These are phyloP conservation scores for Cyclostephanos invisitatus DNA, from an alignment of 108 stramenopile species.

Conservation along the genomic window DNA sequence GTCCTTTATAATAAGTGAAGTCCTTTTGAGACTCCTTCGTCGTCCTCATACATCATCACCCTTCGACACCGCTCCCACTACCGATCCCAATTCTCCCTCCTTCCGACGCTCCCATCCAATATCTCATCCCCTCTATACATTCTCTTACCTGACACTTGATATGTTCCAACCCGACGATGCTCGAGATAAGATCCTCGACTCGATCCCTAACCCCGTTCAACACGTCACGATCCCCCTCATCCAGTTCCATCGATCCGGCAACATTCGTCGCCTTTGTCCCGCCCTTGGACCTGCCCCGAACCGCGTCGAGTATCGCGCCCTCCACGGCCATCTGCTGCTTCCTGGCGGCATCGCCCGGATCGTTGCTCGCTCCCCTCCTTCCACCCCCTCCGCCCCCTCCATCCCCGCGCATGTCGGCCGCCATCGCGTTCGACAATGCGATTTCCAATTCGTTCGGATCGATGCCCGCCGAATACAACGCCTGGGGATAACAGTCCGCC, in stretches of 20 bases:
- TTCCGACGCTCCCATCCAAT: not conserved
- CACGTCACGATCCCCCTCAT: constrained; percentile 23
- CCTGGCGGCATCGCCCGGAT: constrained; percentile 54
- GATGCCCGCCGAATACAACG: constrained; percentile 83
- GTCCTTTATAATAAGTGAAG: not conserved
- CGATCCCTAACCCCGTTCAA: constrained; percentile 68
- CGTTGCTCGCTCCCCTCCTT: constrained; percentile 46
- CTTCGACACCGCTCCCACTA: no score
- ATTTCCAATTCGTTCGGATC: constrained; percentile 69
- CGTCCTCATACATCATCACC: no score
- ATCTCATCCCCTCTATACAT: not conserved
- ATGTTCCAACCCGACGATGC: constrained; percentile 87
- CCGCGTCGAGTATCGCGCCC: constrained; percentile 69
- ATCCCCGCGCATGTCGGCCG: constrained; percentile 26
- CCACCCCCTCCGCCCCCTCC: constrained; percentile 38
- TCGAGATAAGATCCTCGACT: constrained; percentile 80
- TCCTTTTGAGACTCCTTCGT: not conserved
- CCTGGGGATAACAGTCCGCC: constrained; percentile 88
- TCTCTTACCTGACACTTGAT: constrained; percentile 84
- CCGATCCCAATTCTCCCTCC: not conserved
- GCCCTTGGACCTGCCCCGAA: constrained; percentile 55
- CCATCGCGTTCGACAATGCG: constrained; percentile 73
- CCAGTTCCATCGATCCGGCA: constrained; percentile 35
- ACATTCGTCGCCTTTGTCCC: constrained; percentile 7
- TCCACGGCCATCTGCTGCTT: constrained; percentile 58